These are phyloP conservation scores for Aspergillus thermomutatus DNA, from an alignment of 2,329 filamentous ascomycete species.

Conservation along the genomic window DNA sequence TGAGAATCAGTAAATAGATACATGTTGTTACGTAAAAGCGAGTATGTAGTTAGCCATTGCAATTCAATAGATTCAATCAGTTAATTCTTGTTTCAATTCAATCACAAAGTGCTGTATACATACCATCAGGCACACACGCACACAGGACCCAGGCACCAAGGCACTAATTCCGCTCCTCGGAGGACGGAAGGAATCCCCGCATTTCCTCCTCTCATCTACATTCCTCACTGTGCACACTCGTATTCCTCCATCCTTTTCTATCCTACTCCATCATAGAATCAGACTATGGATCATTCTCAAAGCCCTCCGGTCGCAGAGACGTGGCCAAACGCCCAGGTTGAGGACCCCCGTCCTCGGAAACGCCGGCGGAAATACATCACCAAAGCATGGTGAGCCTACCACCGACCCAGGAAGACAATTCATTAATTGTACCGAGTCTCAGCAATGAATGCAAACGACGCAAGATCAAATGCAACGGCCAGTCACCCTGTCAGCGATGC, in stretches of 20 bases:
- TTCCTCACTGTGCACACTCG: background rate
- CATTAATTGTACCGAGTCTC: background rate
- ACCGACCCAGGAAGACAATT: background rate
- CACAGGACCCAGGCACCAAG: background rate
- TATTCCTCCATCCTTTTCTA: background rate
- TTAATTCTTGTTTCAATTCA: too few species aligned
- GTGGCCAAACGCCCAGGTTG: slow-evolving; percentile 6
- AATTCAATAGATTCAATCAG: background rate
- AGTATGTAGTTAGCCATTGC: background rate
- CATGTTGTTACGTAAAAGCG: background rate
- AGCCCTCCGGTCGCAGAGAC: background rate
- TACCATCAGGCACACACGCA: background rate
- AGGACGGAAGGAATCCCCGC: slow-evolving; percentile 17
- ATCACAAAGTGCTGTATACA: too few species aligned
- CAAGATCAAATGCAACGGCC: slow-evolving; percentile 65
- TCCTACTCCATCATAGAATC: too few species aligned
- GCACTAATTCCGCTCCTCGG: background rate
- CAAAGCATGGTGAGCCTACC: slow-evolving; percentile 55
- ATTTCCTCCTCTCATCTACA: slow-evolving; percentile 1
- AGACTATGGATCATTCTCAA: background rate
- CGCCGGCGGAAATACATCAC: slow-evolving; percentile 64
- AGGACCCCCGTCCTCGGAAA: slow-evolving; percentile 45
- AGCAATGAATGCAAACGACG: slow-evolving; percentile 62
- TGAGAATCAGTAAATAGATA: slow-evolving; percentile 24
- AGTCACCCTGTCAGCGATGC: slow-evolving; percentile 60